phyloP scores from a whole-genome alignment of 2,329 filamentous ascomycete genomes.

The Chrysoporthe cubensis region DNA sequence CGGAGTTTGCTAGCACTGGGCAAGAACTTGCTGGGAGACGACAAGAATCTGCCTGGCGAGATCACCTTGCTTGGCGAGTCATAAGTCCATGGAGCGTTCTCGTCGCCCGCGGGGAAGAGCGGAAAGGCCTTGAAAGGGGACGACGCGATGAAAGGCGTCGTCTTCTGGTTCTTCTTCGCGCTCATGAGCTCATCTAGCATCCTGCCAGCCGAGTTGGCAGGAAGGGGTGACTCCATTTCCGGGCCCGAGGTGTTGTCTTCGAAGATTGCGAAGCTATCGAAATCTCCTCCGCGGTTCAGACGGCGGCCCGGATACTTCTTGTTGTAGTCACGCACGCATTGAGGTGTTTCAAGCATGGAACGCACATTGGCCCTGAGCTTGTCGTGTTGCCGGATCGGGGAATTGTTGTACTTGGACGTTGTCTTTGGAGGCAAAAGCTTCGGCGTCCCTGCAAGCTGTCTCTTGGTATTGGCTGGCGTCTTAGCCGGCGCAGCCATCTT shows the following conservation, averaged over 20 bases:
- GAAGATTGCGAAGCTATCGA: conserved; percentile 27
- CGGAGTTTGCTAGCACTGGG: conserved; percentile 37
- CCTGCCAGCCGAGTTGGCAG: conserved; percentile 27
- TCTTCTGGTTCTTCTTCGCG: conserved; percentile 28
- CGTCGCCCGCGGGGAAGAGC: conserved; percentile 42
- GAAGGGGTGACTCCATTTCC: conserved; percentile 23
- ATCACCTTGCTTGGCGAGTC: conserved; percentile 64
- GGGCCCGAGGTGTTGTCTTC: conserved; percentile 25
- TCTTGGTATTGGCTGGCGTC: conserved; percentile 25
- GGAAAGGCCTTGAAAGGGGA: conserved; percentile 27
- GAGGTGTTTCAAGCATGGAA: conserved; percentile 28
- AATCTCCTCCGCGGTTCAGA: conserved; percentile 8
- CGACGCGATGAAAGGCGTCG: conserved; percentile 21
- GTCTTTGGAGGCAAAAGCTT: conserved; percentile 26
- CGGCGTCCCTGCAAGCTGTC: conserved; percentile 19
- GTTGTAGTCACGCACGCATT: conserved; percentile 27
- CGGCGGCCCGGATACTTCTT: conserved; percentile 25
- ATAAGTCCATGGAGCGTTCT: conserved; percentile 40
- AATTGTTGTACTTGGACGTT: conserved; percentile 28
- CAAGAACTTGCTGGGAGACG: conserved; percentile 58
- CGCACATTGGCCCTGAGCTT: conserved; percentile 26
- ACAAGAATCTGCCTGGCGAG: conserved; percentile 56
- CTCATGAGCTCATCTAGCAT: conserved; percentile 29
- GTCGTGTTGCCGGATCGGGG: conserved; percentile 28
- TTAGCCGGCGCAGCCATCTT: conserved; percentile 12